Percentiles rank a stretch among this genome's conserved stretches.
These are phyloP conservation scores for Trichoderma orchidacearum DNA, from an alignment of 495 filamentous ascomycete genomes.

Conservation along the genomic window DNA sequence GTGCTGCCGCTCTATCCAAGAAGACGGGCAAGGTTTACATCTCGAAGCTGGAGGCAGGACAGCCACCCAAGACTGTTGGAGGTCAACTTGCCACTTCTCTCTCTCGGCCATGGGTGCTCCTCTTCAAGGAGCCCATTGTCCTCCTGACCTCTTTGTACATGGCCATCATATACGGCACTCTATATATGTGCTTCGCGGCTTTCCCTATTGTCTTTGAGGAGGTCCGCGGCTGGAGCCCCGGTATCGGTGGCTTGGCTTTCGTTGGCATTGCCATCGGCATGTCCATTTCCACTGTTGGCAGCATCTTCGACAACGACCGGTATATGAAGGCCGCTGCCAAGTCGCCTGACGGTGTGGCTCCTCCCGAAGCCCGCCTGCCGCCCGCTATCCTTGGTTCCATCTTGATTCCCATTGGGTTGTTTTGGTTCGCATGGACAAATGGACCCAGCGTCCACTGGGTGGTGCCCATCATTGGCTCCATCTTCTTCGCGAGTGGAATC, in stretches of 20 bases:
- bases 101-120: slow-evolving; percentile 60
- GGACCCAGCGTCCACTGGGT: slow-evolving; percentile 35
- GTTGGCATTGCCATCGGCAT: slow-evolving; percentile 71
- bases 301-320: slow-evolving; percentile 53
- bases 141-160: slow-evolving; percentile 61
- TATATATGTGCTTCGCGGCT: slow-evolving; percentile 85
- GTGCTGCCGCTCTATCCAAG: slow-evolving; percentile 51
- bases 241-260: slow-evolving; percentile 67
- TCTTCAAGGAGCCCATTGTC: slow-evolving; percentile 74
- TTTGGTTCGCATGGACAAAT: slow-evolving; percentile 52
- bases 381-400: slow-evolving; percentile 52
- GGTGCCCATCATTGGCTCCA: slow-evolving; percentile 30
- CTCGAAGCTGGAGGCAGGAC: slow-evolving; percentile 42
- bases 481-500: slow-evolving; percentile 32
- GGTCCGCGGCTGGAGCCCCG: slow-evolving; percentile 56
- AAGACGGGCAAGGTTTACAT: slow-evolving; percentile 52
- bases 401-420: slow-evolving; percentile 37
- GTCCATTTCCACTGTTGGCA: slow-evolving; percentile 47
- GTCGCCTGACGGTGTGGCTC: slow-evolving; percentile 31
- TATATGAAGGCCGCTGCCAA: slow-evolving; percentile 40
- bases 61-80: slow-evolving; percentile 28
- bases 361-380: slow-evolving; percentile 72
- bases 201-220: slow-evolving; percentile 70
- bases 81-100: slow-evolving; percentile 34
- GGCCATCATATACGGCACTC: slow-evolving; percentile 67